phyloP scores from a whole-genome alignment of 805 yeast genomes.

The Yarrowia sp. region DNA sequence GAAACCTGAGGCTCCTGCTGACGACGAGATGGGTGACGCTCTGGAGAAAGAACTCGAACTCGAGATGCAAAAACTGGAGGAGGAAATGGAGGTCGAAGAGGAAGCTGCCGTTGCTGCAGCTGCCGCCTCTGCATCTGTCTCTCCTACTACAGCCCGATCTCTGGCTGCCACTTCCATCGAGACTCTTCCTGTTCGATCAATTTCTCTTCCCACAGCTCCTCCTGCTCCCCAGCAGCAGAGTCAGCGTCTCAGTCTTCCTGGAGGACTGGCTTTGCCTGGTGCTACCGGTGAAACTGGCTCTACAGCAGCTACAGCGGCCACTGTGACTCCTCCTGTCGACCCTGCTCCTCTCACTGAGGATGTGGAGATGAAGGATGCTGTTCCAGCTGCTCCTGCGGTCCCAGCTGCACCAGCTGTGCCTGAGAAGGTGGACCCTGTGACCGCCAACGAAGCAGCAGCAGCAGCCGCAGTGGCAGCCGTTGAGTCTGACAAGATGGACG shows the following conservation, averaged over 20 bases:
- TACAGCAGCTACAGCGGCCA: not conserved
- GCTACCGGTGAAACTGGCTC: not conserved
- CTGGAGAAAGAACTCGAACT: constrained; percentile 26
- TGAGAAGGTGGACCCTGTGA: not conserved
- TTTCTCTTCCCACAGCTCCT: constrained; percentile 9
- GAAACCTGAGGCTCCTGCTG: not conserved
- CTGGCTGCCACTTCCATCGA: constrained; percentile 20
- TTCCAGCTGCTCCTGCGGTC: too few species aligned
- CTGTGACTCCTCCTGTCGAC: not conserved
- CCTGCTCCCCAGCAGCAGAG: constrained; percentile 6
- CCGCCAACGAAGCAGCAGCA: constrained; percentile 13
- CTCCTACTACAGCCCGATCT: constrained; percentile 1
- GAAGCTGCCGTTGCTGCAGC: constrained; percentile 17
- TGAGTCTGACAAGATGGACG: constrained; percentile 16
- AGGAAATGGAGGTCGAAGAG: constrained; percentile 38
- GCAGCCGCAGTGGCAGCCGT: constrained; percentile 16
- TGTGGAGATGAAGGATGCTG: constrained; percentile 13
- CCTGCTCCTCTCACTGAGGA: not conserved
- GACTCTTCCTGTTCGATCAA: constrained; percentile 25
- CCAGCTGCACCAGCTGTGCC: not conserved
- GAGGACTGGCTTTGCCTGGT: constrained; percentile 7
- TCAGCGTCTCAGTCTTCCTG: constrained; percentile 26
- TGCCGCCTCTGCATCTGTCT: not conserved
- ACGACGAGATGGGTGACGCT: constrained; percentile 19
- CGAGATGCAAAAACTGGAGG: constrained; percentile 38